Conservation (phyloP, 2,329 filamentous ascomycete species). For the Diaporthe capsici region DNA sequence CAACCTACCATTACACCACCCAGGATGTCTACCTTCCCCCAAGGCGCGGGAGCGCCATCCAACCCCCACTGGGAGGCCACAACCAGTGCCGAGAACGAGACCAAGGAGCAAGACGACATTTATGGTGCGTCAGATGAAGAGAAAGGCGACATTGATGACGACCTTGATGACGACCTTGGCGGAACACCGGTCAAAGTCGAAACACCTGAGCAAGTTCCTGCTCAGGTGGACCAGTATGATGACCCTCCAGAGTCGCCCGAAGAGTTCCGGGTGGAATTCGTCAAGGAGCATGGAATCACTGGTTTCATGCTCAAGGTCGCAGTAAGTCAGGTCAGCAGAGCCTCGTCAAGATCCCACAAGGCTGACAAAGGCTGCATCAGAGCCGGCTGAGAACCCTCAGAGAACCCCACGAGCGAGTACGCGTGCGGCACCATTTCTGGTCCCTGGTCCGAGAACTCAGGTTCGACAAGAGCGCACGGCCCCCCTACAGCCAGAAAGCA, state of each 20-base stretch:
- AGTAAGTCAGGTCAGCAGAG: not conserved
- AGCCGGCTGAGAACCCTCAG: conserved; percentile 10
- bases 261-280: not conserved
- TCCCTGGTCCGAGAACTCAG: not conserved
- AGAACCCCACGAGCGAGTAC: not conserved
- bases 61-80: no score
- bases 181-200: not conserved
- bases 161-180: not conserved
- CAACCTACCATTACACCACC: not conserved
- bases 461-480: not conserved
- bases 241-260: not conserved
- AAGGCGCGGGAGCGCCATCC: not conserved
- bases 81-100: not conserved
- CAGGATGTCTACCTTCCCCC: not conserved
- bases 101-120: not conserved
- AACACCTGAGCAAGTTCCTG: not conserved
- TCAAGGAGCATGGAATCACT: not conserved
- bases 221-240: not conserved
- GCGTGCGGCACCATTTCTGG: not conserved
- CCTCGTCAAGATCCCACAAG: no score
- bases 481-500: not conserved
- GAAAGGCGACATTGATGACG: not conserved
- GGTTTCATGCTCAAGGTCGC: not conserved
- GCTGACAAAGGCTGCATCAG: conserved; percentile 6
- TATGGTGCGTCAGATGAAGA: not conserved